Percentiles rank a stretch among this genome's conserved stretches.
Conservation (phyloP, 2,329 filamentous ascomycete genomes). For the Aspergillus arachidicola region DNA sequence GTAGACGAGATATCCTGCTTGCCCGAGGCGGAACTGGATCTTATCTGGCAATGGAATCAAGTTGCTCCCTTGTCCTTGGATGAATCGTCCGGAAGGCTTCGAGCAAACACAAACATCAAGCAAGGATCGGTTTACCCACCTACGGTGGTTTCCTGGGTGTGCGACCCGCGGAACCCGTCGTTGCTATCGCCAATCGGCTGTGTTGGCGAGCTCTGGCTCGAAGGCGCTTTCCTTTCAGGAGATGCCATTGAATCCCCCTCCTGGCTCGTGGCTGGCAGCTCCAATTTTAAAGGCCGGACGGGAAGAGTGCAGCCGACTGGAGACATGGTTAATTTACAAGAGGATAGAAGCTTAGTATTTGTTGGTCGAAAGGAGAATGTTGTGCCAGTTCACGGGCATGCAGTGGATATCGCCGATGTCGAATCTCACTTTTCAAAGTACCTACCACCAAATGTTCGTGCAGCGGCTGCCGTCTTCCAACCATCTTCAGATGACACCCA, state of each 20-base stretch:
- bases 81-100: constrained; percentile 24
- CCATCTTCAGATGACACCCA: constrained; percentile 1
- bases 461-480: constrained; percentile 31
- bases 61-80: constrained; percentile 40
- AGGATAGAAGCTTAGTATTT: constrained; percentile 33
- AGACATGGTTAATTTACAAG: constrained; percentile 33
- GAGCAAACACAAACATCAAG: constrained; percentile 23
- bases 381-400: constrained; percentile 40
- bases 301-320: constrained; percentile 35
- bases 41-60: constrained; percentile 50
- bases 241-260: constrained; percentile 25
- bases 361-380: constrained; percentile 39
- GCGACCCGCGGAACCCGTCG: constrained; percentile 33
- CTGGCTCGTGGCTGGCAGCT: constrained; percentile 39
- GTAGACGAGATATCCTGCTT: constrained; percentile 42
- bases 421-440: constrained; percentile 41
- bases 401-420: constrained; percentile 44
- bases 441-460: constrained; percentile 34
- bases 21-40: constrained; percentile 39
- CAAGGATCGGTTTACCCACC: constrained; percentile 38
- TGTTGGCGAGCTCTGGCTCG: constrained; percentile 44
- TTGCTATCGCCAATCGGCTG: constrained; percentile 47
- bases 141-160: constrained; percentile 32
- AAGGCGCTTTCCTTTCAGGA: constrained; percentile 37
- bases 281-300: constrained; percentile 29